These are phyloP conservation scores for Arthrobotrys musiformis DNA, from an alignment of 2,329 filamentous ascomycete genomes.

Conservation along the genomic window DNA sequence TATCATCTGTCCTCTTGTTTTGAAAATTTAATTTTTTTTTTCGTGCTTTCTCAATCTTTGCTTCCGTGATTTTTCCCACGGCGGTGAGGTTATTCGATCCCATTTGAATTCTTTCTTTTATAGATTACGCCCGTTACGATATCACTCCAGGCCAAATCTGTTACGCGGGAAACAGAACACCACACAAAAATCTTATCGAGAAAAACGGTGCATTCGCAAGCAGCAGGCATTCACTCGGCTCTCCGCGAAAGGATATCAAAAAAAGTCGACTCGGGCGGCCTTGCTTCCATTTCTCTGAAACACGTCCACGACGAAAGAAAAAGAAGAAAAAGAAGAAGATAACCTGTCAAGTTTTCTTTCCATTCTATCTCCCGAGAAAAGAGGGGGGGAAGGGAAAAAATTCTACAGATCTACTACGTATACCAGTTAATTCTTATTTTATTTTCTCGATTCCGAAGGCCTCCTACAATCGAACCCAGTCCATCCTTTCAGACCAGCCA, in stretches of 20 bases:
- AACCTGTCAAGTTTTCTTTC: background rate
- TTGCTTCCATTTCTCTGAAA: background rate
- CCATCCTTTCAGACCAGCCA: too few relatives aligned
- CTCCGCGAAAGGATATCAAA: constrained; percentile 18
- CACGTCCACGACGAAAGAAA: constrained; percentile 8
- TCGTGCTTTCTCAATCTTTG: background rate
- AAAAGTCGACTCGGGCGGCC: too few relatives aligned
- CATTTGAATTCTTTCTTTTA: constrained; percentile 4
- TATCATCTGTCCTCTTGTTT: background rate
- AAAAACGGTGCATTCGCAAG: constrained; percentile 2
- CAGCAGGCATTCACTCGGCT: background rate
- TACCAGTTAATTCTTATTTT: background rate
- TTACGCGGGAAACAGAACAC: constrained; percentile 41
- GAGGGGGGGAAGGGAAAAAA: background rate
- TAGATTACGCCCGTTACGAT: constrained; percentile 21
- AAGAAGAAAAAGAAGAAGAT: background rate
- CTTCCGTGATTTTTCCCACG: background rate
- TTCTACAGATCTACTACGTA: too few relatives aligned
- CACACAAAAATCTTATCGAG: constrained; percentile 36
- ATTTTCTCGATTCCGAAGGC: background rate
- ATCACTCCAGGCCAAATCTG: constrained; percentile 5
- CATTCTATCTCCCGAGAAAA: background rate
- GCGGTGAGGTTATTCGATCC: constrained; percentile 8
- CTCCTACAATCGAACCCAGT: background rate
- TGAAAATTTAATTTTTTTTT: background rate